Percentiles rank a stretch among this genome's conserved stretches.
Evolutionary conservation across 1,139 yeast genomes (phyloP).

Genomic region (Insectozyma bohioensis): DNA sequence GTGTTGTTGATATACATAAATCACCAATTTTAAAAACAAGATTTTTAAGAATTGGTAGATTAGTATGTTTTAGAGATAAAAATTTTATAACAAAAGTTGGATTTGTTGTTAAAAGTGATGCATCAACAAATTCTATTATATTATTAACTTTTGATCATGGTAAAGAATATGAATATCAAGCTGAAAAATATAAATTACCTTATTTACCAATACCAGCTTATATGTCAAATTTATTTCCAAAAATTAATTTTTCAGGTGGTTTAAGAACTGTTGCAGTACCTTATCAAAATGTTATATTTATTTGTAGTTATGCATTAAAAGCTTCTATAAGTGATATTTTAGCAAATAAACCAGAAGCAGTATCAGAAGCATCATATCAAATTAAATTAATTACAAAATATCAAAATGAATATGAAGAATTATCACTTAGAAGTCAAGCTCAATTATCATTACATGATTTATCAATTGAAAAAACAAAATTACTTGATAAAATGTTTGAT

Average conservation of each 20-base stretch:
- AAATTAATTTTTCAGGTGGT: slow-evolving; percentile 31
- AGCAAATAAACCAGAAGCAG: slow-evolving; percentile 41
- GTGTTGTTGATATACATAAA: slow-evolving; percentile 48
- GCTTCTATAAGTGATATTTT: slow-evolving; percentile 44
- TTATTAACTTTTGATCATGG: slow-evolving; percentile 50
- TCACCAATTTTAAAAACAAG: slow-evolving; percentile 45
- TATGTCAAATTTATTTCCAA: slow-evolving; percentile 26
- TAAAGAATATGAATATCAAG: slow-evolving; percentile 28
- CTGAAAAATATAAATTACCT: slow-evolving; percentile 43
- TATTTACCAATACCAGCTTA: slow-evolving; percentile 43
- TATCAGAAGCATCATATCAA: slow-evolving; percentile 42
- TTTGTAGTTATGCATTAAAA: slow-evolving; percentile 45
- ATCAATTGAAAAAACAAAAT: slow-evolving; percentile 41
- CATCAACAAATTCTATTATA: slow-evolving; percentile 26
- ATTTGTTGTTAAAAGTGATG: slow-evolving; percentile 46
- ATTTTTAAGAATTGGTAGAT: slow-evolving; percentile 56
- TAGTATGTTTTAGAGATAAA: slow-evolving; percentile 57
- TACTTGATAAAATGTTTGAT: slow-evolving; percentile 35
- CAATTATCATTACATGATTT: slow-evolving; percentile 56
- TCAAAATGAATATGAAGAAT: slow-evolving; percentile 49
- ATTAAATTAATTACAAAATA: slow-evolving; percentile 38
- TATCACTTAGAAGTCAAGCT: slow-evolving; percentile 41
- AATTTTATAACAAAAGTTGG: slow-evolving; percentile 48
- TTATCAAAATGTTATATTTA: slow-evolving; percentile 47
- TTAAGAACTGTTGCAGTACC: slow-evolving; percentile 48